Percentiles rank a stretch among this genome's conserved stretches.
Conservation (phyloP, 495 filamentous ascomycete genomes). For the Penicillium waksmanii region DNA sequence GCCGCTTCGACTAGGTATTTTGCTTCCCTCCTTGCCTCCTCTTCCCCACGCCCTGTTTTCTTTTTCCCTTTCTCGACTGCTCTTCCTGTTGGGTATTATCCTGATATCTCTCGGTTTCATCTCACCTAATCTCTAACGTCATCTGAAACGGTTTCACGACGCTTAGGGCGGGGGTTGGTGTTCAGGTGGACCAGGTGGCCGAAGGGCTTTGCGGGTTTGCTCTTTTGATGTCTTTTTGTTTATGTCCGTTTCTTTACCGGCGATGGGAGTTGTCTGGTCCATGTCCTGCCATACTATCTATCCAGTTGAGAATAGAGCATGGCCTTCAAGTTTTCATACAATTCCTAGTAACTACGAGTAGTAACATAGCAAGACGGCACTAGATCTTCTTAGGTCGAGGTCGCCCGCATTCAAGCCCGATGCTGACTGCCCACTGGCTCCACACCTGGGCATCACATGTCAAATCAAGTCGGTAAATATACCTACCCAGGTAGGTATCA, state of each 20-base stretch:
- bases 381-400: too few relatives aligned
- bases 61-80: slow-evolving; percentile 14
- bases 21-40: slow-evolving; percentile 8
- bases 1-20: slow-evolving; percentile 1
- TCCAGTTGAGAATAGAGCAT: slow-evolving; percentile 31
- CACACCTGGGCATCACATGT: too few relatives aligned
- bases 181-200: slow-evolving; percentile 39
- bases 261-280: slow-evolving; percentile 34
- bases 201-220: slow-evolving; percentile 35
- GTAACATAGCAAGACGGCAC: too few relatives aligned
- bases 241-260: slow-evolving; percentile 18
- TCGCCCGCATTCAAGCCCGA: too few relatives aligned
- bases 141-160: slow-evolving; percentile 35
- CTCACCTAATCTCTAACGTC: slow-evolving; percentile 38
- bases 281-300: slow-evolving; percentile 25
- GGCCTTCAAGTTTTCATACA: slow-evolving; percentile 20
- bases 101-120: slow-evolving; percentile 36
- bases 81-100: slow-evolving; percentile 26
- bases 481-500: background rate
- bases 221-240: slow-evolving; percentile 11
- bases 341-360: background rate
- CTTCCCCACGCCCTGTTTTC: background rate
- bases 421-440: slow-evolving; percentile 1
- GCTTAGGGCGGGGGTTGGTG: slow-evolving; percentile 35
- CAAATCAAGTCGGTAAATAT: background rate